These are phyloP conservation scores for Auricularia sp. DNA, from an alignment of 768 basidiomycete species.

Conservation along the genomic window DNA sequence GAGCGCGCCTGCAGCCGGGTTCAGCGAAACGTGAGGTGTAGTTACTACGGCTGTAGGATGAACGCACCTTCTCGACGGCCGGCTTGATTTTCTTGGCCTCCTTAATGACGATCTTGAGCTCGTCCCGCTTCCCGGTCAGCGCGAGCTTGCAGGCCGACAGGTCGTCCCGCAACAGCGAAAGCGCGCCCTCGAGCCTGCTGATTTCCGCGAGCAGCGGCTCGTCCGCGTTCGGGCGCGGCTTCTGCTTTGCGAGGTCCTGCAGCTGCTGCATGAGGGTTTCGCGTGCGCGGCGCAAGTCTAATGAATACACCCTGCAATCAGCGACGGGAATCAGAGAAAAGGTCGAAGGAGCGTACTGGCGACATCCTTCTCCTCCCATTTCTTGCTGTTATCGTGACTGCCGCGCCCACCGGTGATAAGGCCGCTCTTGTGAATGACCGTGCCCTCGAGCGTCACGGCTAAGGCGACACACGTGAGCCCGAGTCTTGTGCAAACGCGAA, in stretches of 20 bases:
- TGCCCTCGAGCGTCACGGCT: too few relatives aligned
- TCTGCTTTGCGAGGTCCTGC: conserved; percentile 73
- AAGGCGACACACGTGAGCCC: too few relatives aligned
- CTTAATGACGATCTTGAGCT: conserved; percentile 69
- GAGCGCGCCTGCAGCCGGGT: not conserved
- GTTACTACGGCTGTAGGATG: not conserved
- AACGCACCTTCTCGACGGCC: conserved; percentile 56
- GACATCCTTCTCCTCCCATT: too few relatives aligned
- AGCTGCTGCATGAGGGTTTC: conserved; percentile 66
- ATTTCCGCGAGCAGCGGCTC: conserved; percentile 71
- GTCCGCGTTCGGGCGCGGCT: conserved; percentile 75
- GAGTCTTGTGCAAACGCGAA: too few relatives aligned
- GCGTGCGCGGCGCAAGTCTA: conserved; percentile 48
- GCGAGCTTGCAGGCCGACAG: conserved; percentile 65
- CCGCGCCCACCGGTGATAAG: too few relatives aligned
- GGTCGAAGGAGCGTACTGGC: too few relatives aligned
- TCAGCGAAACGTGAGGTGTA: not conserved
- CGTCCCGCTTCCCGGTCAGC: conserved; percentile 68
- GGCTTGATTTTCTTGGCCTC: conserved; percentile 57
- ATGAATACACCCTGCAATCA: too few relatives aligned
- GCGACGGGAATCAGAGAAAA: too few relatives aligned
- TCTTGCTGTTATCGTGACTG: too few relatives aligned
- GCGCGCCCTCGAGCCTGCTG: conserved; percentile 66
- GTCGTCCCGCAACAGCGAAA: conserved; percentile 71
- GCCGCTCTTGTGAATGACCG: too few relatives aligned